A percentile compares a stretch with the other conserved stretches of the same genome.
phyloP scores from a whole-genome alignment of 768 basidiomycete genomes.

The Hygrocybe coccinea region DNA sequence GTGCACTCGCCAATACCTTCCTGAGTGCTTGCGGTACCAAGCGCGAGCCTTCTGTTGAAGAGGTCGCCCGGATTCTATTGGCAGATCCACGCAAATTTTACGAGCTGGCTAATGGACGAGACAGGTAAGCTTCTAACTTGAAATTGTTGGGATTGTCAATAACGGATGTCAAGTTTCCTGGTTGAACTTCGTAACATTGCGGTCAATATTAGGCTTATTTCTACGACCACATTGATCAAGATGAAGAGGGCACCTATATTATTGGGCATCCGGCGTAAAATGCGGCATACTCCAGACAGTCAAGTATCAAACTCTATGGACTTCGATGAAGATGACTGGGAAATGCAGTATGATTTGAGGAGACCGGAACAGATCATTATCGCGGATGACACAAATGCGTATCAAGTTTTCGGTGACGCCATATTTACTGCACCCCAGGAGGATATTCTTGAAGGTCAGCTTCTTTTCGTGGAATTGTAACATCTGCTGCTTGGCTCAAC shows the following conservation, averaged over 20 bases:
- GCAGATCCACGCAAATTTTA: constrained; percentile 69
- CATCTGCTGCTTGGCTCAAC: neutral
- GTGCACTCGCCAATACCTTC: constrained; percentile 74
- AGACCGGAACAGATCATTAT: constrained; percentile 68
- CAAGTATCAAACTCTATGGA: constrained; percentile 32
- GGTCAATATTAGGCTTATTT: constrained; percentile 61
- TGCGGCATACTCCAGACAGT: constrained; percentile 21
- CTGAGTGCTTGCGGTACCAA: constrained; percentile 83
- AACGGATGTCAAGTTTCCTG: constrained; percentile 56
- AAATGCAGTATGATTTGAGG: constrained; percentile 66
- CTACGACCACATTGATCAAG: constrained; percentile 45
- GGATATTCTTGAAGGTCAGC: constrained; percentile 76
- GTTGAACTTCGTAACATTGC: constrained; percentile 80
- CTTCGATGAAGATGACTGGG: constrained; percentile 70
- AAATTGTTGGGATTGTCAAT: neutral
- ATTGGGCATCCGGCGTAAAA: constrained; percentile 64
- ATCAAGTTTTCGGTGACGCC: constrained; percentile 71
- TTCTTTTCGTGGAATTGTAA: neutral
- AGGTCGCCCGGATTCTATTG: constrained; percentile 60
- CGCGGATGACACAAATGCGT: constrained; percentile 80
- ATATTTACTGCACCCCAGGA: constrained; percentile 84
- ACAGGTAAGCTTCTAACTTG: constrained; percentile 44
- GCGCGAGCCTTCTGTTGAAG: constrained; percentile 80
- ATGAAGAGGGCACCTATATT: constrained; percentile 74
- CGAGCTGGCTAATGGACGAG: constrained; percentile 60